These are phyloP conservation scores for Pulicaria dysenterica DNA, from an alignment of 129 eudicot species.

Conservation along the genomic window DNA sequence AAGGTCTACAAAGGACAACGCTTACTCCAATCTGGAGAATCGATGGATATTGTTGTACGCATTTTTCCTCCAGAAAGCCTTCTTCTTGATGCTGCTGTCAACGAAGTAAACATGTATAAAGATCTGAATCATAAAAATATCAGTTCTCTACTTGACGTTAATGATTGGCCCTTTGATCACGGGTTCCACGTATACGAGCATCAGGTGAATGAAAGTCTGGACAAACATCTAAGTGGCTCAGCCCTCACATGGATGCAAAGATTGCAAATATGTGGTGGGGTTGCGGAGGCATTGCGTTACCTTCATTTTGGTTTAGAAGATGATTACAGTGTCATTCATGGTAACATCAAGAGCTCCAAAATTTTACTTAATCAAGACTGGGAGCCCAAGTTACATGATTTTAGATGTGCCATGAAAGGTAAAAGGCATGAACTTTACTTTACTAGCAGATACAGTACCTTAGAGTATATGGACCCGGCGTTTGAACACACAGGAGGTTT, in stretches of 20 bases:
- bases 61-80: no score
- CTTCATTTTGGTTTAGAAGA: conserved; percentile 42
- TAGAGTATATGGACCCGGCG: conserved; percentile 49
- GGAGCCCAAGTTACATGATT: conserved; percentile 58
- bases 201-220: conserved; percentile 48
- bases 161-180: no score
- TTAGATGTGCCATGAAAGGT: conserved; percentile 49
- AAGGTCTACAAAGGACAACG: conserved; percentile 49
- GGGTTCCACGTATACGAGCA: conserved; percentile 45
- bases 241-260: conserved; percentile 61
- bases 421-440: conserved; percentile 47
- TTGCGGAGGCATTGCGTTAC: conserved; percentile 48
- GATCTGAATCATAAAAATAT: conserved; percentile 55
- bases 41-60: conserved; percentile 47
- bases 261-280: conserved; percentile 50
- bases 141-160: conserved; percentile 52
- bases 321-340: conserved; percentile 51
- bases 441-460: conserved; percentile 40
- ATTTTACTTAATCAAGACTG: conserved; percentile 54
- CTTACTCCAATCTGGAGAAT: not conserved
- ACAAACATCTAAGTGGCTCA: conserved; percentile 47
- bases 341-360: conserved; percentile 58
- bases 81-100: no score
- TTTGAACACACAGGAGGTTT: conserved; percentile 41
- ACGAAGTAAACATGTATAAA: conserved; percentile 53